A percentile compares a stretch with the other conserved stretches of the same genome.
These are phyloP conservation scores for Pachysandra terminalis DNA, from an alignment of 164 flowering plant species.

Conservation along the genomic window DNA sequence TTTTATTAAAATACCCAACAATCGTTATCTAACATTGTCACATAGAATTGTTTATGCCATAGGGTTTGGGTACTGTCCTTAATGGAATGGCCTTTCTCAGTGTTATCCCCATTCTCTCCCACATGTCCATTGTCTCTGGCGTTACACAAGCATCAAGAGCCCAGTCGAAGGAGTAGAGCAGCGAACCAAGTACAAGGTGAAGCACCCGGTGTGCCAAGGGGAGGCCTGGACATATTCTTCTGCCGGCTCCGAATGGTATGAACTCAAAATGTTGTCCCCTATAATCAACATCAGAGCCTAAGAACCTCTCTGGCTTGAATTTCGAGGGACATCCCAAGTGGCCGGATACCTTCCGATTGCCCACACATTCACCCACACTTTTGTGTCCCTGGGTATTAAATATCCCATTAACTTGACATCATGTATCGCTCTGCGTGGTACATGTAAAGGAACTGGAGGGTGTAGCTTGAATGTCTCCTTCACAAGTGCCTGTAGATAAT, in stretches of 20 bases:
- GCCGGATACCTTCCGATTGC: neutral
- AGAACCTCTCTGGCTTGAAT: conserved; percentile 19
- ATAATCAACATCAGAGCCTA: conserved; percentile 17
- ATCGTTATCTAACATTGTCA: too few relatives aligned
- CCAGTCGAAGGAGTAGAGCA: conserved; percentile 4
- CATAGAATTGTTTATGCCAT: too few relatives aligned
- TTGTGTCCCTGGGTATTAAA: conserved; percentile 13
- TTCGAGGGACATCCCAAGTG: conserved; percentile 7
- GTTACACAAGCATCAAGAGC: neutral
- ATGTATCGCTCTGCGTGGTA: conserved; percentile 14
- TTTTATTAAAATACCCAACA: too few relatives aligned
- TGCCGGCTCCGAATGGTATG: too few relatives aligned
- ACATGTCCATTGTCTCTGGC: conserved; percentile 6
- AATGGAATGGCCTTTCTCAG: neutral
- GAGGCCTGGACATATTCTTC: conserved; percentile 17
- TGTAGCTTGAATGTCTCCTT: neutral
- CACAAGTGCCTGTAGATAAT: neutral
- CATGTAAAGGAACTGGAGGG: conserved; percentile 12
- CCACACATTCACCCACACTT: conserved; percentile 13
- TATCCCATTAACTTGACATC: conserved; percentile 13
- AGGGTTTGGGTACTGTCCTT: conserved; percentile 7
- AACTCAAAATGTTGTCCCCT: conserved; percentile 19
- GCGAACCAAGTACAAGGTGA: conserved; percentile 1
- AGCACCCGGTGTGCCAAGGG: conserved; percentile 9
- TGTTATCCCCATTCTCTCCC: conserved; percentile 1